Conservation (phyloP, 495 filamentous ascomycete genomes). For the Penicillium maclennaniae region DNA sequence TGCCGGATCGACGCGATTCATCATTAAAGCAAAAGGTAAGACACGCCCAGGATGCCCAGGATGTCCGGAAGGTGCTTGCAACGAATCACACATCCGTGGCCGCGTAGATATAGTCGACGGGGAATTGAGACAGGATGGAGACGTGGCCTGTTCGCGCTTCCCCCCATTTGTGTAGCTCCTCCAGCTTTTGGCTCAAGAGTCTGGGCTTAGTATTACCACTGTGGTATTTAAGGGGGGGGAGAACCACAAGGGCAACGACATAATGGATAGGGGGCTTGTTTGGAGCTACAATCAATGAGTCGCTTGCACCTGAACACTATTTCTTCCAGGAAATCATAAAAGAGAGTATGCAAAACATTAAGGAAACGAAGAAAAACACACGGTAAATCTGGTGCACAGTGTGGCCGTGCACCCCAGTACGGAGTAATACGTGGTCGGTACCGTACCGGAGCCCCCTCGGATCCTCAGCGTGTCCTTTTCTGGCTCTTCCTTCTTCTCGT, state of each 20-base stretch:
- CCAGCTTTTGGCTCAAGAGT: neutral
- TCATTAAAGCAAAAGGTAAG: neutral
- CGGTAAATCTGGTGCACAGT: neutral
- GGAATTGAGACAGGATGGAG: constrained; percentile 18
- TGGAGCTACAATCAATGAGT: neutral
- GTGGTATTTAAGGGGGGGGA: neutral
- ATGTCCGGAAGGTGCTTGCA: neutral
- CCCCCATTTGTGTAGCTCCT: neutral
- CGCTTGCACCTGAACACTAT: neutral
- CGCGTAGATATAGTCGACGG: neutral
- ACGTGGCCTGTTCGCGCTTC: constrained; percentile 29
- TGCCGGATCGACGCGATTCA: constrained; percentile 21
- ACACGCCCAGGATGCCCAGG: too few species aligned
- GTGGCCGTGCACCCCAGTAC: neutral
- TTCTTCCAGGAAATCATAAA: neutral
- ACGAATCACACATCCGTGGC: neutral
- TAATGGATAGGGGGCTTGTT: neutral
- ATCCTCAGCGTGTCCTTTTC: constrained; percentile 33
- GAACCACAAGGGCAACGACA: too few species aligned
- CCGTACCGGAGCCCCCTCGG: constrained; percentile 18
- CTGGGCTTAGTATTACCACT: neutral
- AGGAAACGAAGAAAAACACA: neutral
- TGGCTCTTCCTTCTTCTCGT: constrained; percentile 16
- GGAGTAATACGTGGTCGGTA: constrained; percentile 6
- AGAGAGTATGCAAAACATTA: neutral